Percentiles rank a stretch among this genome's conserved stretches.
Conservation (phyloP, 257 asterid species). For the Knoxia roxburghii region DNA sequence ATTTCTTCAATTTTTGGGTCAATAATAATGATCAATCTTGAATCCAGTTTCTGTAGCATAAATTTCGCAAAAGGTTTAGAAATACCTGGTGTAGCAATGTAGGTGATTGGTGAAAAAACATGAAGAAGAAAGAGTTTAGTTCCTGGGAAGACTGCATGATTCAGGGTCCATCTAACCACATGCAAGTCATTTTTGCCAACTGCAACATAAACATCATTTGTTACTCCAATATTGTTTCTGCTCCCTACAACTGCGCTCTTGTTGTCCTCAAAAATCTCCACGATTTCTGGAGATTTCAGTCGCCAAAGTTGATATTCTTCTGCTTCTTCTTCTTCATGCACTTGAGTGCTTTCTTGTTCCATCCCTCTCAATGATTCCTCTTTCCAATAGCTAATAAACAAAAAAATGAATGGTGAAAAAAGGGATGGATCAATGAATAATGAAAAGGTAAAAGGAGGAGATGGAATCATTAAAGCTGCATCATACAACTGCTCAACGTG, state of each 20-base stretch:
- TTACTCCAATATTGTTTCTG: conserved; percentile 28
- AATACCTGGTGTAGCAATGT: conserved; percentile 64
- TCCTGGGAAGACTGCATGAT: conserved; percentile 46
- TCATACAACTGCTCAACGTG: conserved; percentile 3
- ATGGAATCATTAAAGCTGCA: conserved; percentile 1
- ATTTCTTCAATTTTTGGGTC: neutral
- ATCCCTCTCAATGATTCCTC: neutral
- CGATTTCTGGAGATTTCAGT: conserved; percentile 57
- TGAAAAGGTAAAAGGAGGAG: conserved; percentile 4
- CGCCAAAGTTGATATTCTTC: neutral
- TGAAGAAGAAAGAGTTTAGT: conserved; percentile 55
- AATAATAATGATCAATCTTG: no score
- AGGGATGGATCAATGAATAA: neutral
- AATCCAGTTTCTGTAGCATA: no score
- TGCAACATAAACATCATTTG: conserved; percentile 59
- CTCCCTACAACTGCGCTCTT: conserved; percentile 24
- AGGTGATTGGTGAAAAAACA: conserved; percentile 51
- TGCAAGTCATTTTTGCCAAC: conserved; percentile 67
- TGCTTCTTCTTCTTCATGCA: neutral
- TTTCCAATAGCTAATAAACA: neutral
- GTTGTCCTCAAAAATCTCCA: conserved; percentile 58
- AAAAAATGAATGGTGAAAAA: neutral
- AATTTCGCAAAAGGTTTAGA: neutral
- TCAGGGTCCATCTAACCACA: conserved; percentile 66
- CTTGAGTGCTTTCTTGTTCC: conserved; percentile 8